These are phyloP conservation scores for Termitomyces sp. DNA, from an alignment of 768 basidiomycete genomes.

Conservation along the genomic window DNA sequence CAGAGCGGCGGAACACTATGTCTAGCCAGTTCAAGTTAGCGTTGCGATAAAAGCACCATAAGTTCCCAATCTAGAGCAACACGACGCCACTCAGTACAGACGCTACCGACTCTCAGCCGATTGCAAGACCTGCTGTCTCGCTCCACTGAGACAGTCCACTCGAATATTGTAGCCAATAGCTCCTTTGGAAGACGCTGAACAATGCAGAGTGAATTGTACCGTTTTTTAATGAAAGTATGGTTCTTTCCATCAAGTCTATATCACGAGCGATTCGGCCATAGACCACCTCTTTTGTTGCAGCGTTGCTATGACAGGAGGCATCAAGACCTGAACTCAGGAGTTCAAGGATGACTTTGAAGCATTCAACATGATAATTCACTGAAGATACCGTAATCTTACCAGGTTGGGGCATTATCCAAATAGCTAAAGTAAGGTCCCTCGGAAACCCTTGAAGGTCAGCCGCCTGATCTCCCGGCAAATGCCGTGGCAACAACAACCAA, in stretches of 20 bases:
- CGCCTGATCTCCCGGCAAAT: too few relatives aligned
- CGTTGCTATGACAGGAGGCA: not conserved
- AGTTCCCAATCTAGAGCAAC: not conserved
- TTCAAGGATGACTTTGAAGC: not conserved
- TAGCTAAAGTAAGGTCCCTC: too few relatives aligned
- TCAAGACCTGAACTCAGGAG: not conserved
- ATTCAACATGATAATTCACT: not conserved
- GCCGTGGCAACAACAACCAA: too few relatives aligned
- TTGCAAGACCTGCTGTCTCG: not conserved
- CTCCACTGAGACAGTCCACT: not conserved
- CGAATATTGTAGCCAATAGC: not conserved
- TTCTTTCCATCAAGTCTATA: not conserved
- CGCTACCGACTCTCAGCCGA: not conserved
- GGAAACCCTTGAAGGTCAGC: too few relatives aligned
- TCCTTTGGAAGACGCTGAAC: slow-evolving; percentile 1
- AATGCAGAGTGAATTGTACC: not conserved
- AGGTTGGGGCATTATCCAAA: not conserved
- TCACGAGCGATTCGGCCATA: not conserved
- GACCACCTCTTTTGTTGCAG: not conserved
- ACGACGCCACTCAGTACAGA: slow-evolving; percentile 3
- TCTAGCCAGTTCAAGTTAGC: not conserved
- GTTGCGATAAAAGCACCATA: not conserved
- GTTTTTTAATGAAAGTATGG: not conserved
- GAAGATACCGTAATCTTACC: not conserved
- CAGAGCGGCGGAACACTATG: not conserved